These are phyloP conservation scores for Linum lewisii DNA, from an alignment of 345 rosid species.

Conservation along the genomic window DNA sequence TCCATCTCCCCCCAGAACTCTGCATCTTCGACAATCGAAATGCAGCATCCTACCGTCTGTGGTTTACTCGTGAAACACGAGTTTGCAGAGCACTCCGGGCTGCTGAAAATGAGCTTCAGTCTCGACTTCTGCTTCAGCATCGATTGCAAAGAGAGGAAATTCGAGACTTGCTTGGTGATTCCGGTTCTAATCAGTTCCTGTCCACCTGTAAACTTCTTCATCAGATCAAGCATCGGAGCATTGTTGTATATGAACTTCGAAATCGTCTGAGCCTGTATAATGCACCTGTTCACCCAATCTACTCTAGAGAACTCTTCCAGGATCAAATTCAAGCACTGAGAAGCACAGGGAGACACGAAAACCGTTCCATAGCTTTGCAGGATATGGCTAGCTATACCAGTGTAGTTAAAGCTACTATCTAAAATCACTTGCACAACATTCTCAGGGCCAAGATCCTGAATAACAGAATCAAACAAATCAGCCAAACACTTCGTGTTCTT, in stretches of 20 bases:
- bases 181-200: conserved; percentile 69
- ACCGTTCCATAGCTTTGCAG: conserved; percentile 60
- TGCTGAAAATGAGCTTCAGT: conserved; percentile 63
- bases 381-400: conserved; percentile 62
- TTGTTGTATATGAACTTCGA: conserved; percentile 66
- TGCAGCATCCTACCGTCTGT: conserved; percentile 45
- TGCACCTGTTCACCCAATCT: conserved; percentile 79
- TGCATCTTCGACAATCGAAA: conserved; percentile 49
- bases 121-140: conserved; percentile 64
- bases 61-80: conserved; percentile 49
- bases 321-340: conserved; percentile 68
- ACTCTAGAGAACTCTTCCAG: conserved; percentile 82
- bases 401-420: conserved; percentile 54
- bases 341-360: conserved; percentile 80
- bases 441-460: conserved; percentile 67
- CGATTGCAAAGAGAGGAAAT: conserved; percentile 60
- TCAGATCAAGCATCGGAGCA: conserved; percentile 52
- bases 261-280: conserved; percentile 58
- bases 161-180: conserved; percentile 59
- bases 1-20: conserved; percentile 81
- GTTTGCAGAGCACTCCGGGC: conserved; percentile 52
- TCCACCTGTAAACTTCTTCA: conserved; percentile 66
- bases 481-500: conserved; percentile 64
- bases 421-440: conserved; percentile 79
- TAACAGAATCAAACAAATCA: conserved; percentile 67